phyloP scores from a whole-genome alignment of 2,329 filamentous ascomycete species.

The Fusarium lyarnte region DNA sequence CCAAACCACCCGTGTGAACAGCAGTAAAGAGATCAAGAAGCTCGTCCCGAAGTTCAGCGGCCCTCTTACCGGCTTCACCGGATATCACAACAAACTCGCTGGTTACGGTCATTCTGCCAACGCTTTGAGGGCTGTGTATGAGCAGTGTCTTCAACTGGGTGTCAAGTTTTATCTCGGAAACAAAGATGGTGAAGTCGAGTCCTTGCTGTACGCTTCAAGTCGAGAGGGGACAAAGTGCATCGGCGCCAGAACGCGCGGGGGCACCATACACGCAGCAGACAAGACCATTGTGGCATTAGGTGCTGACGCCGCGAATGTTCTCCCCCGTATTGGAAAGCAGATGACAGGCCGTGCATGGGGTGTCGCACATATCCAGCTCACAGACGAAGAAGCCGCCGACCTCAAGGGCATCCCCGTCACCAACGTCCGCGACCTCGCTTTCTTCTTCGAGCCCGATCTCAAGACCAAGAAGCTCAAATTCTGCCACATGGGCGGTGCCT shows the following conservation, averaged over 20 bases:
- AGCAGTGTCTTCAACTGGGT: conserved; percentile 18
- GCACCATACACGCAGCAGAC: conserved; percentile 15
- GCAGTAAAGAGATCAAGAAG: conserved; percentile 10
- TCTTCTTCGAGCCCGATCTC: conserved; percentile 25
- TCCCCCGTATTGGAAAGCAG: conserved; percentile 21
- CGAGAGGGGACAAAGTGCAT: conserved; percentile 15
- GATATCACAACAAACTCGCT: conserved; percentile 26
- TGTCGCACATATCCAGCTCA: conserved; percentile 25
- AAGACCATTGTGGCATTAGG: conserved; percentile 20
- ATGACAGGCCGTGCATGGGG: conserved; percentile 29
- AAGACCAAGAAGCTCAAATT: conserved; percentile 28
- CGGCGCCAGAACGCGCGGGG: conserved; percentile 9
- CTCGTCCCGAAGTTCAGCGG: conserved; percentile 21
- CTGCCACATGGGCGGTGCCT: conserved; percentile 29
- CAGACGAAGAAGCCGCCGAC: conserved; percentile 7
- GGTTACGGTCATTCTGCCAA: conserved; percentile 24
- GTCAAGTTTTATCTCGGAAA: conserved; percentile 17
- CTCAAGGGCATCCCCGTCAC: conserved; percentile 26
- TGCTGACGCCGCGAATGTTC: conserved; percentile 10
- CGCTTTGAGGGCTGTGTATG: conserved; percentile 20
- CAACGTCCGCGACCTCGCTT: conserved; percentile 24
- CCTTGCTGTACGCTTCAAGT: conserved; percentile 9
- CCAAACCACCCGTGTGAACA: conserved; percentile 7
- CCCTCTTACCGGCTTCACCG: conserved; percentile 9
- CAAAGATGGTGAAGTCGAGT: conserved; percentile 20